Conservation (phyloP, 805 yeast genomes). For the Lachancea sp. region DNA sequence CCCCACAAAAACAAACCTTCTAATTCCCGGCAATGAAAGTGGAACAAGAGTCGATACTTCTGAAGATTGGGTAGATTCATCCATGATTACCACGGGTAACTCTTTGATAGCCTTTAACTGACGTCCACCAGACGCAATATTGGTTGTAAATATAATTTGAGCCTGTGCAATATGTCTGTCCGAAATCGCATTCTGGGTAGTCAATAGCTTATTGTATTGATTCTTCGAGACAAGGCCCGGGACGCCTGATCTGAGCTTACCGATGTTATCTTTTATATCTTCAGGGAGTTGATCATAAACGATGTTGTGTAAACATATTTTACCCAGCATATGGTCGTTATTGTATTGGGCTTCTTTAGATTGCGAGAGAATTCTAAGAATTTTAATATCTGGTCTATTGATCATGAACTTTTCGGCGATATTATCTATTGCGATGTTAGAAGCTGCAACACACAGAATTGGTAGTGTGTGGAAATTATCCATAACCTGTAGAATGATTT, state of each 20-base stretch:
- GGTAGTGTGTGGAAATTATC: slow-evolving; percentile 53
- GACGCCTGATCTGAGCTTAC: slow-evolving; percentile 40
- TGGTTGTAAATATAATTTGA: slow-evolving; percentile 64
- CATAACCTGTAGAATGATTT: slow-evolving; percentile 50
- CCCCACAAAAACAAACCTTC: slow-evolving; percentile 64
- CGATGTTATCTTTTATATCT: slow-evolving; percentile 37
- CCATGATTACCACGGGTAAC: slow-evolving; percentile 67
- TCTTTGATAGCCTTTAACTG: slow-evolving; percentile 49
- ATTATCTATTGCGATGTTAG: slow-evolving; percentile 69
- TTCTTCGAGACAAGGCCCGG: slow-evolving; percentile 37
- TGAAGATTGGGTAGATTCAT: slow-evolving; percentile 71
- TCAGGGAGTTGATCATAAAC: slow-evolving; percentile 45
- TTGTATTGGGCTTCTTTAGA: slow-evolving; percentile 59
- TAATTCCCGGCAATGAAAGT: slow-evolving; percentile 59
- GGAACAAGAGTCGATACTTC: slow-evolving; percentile 70
- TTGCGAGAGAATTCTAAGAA: slow-evolving; percentile 52
- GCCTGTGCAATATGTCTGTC: slow-evolving; percentile 54
- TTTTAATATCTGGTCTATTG: slow-evolving; percentile 41
- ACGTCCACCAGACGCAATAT: slow-evolving; percentile 66
- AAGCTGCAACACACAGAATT: slow-evolving; percentile 66
- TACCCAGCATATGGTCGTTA: slow-evolving; percentile 48
- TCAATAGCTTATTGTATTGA: slow-evolving; percentile 45
- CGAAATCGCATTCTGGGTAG: slow-evolving; percentile 40
- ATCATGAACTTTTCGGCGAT: slow-evolving; percentile 61
- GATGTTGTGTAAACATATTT: slow-evolving; percentile 60